Evolutionary conservation across 1,284 basidiomycete species (phyloP).

Genomic region (Trichosporon asahii): DNA sequence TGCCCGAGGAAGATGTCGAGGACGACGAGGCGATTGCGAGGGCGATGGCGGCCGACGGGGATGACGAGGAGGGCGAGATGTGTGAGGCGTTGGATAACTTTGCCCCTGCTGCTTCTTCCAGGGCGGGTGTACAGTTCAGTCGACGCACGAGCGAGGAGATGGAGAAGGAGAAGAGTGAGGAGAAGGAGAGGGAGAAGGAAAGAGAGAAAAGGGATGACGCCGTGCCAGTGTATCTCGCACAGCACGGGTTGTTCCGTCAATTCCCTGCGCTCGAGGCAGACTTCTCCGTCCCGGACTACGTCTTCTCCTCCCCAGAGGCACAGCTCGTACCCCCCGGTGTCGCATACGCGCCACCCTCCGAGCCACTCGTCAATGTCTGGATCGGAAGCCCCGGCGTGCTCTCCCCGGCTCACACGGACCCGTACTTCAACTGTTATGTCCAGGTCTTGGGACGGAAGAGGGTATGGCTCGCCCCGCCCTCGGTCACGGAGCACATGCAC

Average conservation of each 20-base stretch:
- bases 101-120: not conserved
- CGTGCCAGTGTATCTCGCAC: slow-evolving; percentile 74
- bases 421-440: slow-evolving; percentile 86
- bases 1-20: too few relatives aligned
- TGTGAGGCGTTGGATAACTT: not conserved
- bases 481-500: slow-evolving; percentile 57
- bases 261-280: slow-evolving; percentile 75
- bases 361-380: slow-evolving; percentile 78
- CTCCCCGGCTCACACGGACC: slow-evolving; percentile 93
- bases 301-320: slow-evolving; percentile 64
- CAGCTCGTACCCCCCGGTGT: not conserved
- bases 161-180: too few relatives aligned
- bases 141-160: too few relatives aligned
- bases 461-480: slow-evolving; percentile 86
- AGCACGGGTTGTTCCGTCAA: slow-evolving; percentile 79
- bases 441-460: slow-evolving; percentile 85
- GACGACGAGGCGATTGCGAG: too few relatives aligned
- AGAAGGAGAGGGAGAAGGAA: too few relatives aligned
- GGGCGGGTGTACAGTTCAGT: too few relatives aligned
- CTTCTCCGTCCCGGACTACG: slow-evolving; percentile 78
- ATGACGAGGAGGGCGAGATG: not conserved
- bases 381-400: slow-evolving; percentile 64
- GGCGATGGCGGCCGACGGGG: too few relatives aligned
- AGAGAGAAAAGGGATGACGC: not conserved
- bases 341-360: slow-evolving; percentile 61